Evolutionary conservation across 768 basidiomycete genomes (phyloP).

Genomic region (Lepiota subincarnata): DNA sequence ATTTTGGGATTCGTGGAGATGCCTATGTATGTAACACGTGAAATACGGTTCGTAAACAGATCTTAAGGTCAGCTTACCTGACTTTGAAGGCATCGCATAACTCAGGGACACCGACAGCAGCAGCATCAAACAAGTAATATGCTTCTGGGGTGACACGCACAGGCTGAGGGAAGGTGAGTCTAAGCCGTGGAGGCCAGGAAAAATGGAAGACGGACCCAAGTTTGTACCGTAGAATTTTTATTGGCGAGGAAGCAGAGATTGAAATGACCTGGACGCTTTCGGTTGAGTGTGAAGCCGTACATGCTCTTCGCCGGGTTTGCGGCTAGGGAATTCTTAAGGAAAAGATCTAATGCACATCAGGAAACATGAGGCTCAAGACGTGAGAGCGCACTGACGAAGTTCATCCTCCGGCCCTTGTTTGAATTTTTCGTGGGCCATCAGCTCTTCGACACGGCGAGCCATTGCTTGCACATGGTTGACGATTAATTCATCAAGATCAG

Average conservation of each 20-base stretch:
- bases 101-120: slow-evolving; percentile 88
- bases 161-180: slow-evolving; percentile 45
- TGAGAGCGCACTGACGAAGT: slow-evolving; percentile 66
- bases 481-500: slow-evolving; percentile 94
- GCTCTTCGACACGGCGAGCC: slow-evolving; percentile 87
- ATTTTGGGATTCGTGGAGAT: slow-evolving; percentile 76
- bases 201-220: slow-evolving; percentile 63
- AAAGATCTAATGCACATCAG: slow-evolving; percentile 55
- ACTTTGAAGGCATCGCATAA: slow-evolving; percentile 98
- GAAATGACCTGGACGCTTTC: slow-evolving; percentile 89
- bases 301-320: slow-evolving; percentile 94
- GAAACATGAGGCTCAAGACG: not conserved
- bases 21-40: slow-evolving; percentile 35
- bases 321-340: slow-evolving; percentile 83
- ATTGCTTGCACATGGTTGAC: slow-evolving; percentile 96
- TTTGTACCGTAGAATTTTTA: slow-evolving; percentile 84
- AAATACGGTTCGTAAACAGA: not conserved
- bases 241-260: slow-evolving; percentile 91
- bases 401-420: slow-evolving; percentile 85
- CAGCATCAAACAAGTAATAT: slow-evolving; percentile 86
- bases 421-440: slow-evolving; percentile 95
- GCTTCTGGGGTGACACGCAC: slow-evolving; percentile 85
- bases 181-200: slow-evolving; percentile 1
- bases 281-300: slow-evolving; percentile 92
- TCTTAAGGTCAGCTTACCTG: slow-evolving; percentile 37